Percentiles rank a stretch among this genome's conserved stretches.
Evolutionary conservation across 2,329 filamentous ascomycete species (phyloP).

Genomic region (Hypoxylon sp.): DNA sequence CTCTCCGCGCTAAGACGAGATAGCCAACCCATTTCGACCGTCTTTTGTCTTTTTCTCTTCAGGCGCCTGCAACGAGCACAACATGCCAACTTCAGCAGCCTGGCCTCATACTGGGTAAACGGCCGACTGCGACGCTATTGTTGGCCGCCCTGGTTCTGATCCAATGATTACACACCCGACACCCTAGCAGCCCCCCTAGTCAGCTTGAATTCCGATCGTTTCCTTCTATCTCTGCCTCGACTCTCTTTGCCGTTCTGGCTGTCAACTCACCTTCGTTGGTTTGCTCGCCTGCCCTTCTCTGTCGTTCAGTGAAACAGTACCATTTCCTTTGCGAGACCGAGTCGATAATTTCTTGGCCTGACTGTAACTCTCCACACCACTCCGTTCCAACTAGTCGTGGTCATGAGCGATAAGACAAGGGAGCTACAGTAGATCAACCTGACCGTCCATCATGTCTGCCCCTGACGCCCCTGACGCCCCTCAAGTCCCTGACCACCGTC

Average conservation of each 20-base stretch:
- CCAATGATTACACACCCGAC: slow-evolving; percentile 10
- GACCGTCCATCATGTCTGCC: slow-evolving; percentile 34
- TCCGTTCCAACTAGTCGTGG: slow-evolving; percentile 29
- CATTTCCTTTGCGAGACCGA: slow-evolving; percentile 24
- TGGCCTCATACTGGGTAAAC: slow-evolving; percentile 37
- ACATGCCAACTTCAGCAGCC: background rate
- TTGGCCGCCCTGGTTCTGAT: slow-evolving; percentile 7
- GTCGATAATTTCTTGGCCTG: slow-evolving; percentile 33
- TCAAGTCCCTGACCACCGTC: background rate
- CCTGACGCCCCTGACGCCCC: background rate
- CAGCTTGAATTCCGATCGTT: slow-evolving; percentile 21
- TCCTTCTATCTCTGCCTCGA: slow-evolving; percentile 23
- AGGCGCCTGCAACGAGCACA: slow-evolving; percentile 22
- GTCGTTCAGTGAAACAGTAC: slow-evolving; percentile 35
- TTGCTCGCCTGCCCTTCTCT: slow-evolving; percentile 30
- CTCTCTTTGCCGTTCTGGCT: slow-evolving; percentile 20
- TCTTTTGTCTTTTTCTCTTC: slow-evolving; percentile 4
- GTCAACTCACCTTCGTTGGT: slow-evolving; percentile 16
- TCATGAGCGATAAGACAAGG: slow-evolving; percentile 35
- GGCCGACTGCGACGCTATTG: slow-evolving; percentile 39
- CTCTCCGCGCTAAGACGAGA: slow-evolving; percentile 25
- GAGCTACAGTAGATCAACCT: slow-evolving; percentile 8
- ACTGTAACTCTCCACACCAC: slow-evolving; percentile 32
- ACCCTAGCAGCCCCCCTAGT: slow-evolving; percentile 5
- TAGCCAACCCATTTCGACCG: slow-evolving; percentile 15